Evolutionary conservation across 164 flowering plant species (phyloP), one percentile per base, ranked within the genome.

Genomic region (Stephania yunnanensis): DNA sequence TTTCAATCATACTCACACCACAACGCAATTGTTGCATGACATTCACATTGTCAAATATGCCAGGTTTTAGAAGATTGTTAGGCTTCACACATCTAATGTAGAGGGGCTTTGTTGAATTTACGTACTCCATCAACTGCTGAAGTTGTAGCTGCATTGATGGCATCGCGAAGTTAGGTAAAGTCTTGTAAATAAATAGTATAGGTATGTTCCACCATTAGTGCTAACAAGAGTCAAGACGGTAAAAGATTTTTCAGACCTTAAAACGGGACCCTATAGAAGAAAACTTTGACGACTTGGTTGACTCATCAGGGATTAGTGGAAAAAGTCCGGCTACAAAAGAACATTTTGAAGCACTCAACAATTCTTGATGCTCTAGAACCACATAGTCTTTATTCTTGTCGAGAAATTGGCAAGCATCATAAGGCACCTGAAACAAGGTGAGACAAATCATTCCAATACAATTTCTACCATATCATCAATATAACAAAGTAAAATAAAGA

Each of bases 51-150:
- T 93, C 92, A 80, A 93, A 89, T 64, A 88, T 77, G 46, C 84
- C 79, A 76, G 98, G 97, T 80, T 88, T 83, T 29, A 89, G 84
- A 46, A 78, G 79, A 87, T 80, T 85, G 80, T 93, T 93, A 68
- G 98, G 98, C 84, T 93, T 93, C 82, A 93, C 92, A 76, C 98
- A 93, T 85, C 98, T 90, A 72, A 93, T 87, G 76, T 92, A 93
- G 81, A 90, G 92, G 22, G 97, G 98, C 71, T 93, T 90, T 67
- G 93, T 92, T 31, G 92, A 87, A 81, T 89, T 89, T 64, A 93
- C 83, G 58, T 89, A 89, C 11, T 93, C 95, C 94, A 93, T 90
- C 81, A 93, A 79, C 55, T 88, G 90, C 70, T 91, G 97, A 48
- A 93, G 84, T 86, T 93, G 97, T 75, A 89, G 79, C 98, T 93